Conservation (phyloP, 106 monocot species). For the Iris macrosiphon region DNA sequence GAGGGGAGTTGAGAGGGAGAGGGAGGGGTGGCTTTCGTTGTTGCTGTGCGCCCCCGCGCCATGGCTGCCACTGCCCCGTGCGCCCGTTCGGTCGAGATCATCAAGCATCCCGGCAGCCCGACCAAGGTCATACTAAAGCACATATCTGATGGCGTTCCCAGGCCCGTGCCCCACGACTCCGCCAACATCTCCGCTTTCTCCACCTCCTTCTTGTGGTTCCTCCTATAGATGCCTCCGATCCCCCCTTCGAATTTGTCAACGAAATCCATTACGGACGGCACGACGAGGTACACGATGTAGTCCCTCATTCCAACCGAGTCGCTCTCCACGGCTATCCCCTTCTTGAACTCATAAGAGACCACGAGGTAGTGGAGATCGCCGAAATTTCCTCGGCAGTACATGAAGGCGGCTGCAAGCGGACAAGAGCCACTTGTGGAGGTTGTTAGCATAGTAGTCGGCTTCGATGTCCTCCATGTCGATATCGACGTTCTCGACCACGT, state of each 20-base stretch:
- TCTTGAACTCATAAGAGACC: conserved; percentile 40
- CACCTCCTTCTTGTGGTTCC: conserved; percentile 38
- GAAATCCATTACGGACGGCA: conserved; percentile 30
- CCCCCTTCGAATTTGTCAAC: conserved; percentile 37
- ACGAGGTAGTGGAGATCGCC: conserved; percentile 34
- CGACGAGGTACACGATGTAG: conserved; percentile 41
- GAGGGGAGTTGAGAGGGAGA: too few relatives aligned
- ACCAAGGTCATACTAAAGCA: conserved; percentile 42
- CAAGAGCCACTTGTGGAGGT: conserved; percentile 59
- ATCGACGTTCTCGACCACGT: conserved; percentile 30
- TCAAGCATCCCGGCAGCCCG: conserved; percentile 29
- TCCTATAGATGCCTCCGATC: conserved; percentile 26
- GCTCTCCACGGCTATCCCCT: conserved; percentile 32
- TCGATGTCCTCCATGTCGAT: conserved; percentile 39
- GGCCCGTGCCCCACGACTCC: conserved; percentile 27
- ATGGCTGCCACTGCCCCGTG: too few relatives aligned
- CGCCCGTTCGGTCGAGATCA: conserved; percentile 6
- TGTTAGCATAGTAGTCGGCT: conserved; percentile 44
- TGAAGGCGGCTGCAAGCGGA: conserved; percentile 38
- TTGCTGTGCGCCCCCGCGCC: too few relatives aligned
- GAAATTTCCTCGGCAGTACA: conserved; percentile 9
- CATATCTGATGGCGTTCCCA: conserved; percentile 42
- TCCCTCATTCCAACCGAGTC: conserved; percentile 43
- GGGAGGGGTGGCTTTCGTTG: too few relatives aligned
- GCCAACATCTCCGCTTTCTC: conserved; percentile 42